A percentile compares a stretch with the other conserved stretches of the same genome.
These are phyloP conservation scores for Solanum chiquidenum DNA, from an alignment of 257 asterid genomes.

Conservation along the genomic window DNA sequence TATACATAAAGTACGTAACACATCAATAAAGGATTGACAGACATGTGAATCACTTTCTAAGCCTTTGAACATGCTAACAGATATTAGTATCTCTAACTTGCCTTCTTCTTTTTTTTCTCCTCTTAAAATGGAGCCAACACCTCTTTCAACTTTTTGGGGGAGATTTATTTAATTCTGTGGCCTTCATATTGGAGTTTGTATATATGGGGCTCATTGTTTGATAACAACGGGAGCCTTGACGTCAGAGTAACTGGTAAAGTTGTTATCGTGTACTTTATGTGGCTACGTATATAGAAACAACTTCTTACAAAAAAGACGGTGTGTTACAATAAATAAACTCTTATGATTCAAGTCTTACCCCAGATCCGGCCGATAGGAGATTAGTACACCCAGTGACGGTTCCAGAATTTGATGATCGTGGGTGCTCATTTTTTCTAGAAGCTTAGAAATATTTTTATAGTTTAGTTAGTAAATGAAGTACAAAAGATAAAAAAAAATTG, in stretches of 20 bases:
- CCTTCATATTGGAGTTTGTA: background rate
- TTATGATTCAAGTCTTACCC: background rate
- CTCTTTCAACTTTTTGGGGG: background rate
- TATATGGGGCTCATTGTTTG: background rate
- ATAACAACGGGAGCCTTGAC: background rate
- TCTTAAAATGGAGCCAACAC: conserved; percentile 1
- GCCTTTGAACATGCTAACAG: conserved; percentile 63
- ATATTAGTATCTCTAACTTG: background rate
- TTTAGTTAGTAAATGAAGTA: too few species aligned
- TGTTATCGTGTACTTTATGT: background rate
- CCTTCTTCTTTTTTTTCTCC: background rate
- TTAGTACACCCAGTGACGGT: too few species aligned
- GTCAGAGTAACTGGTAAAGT: too few species aligned
- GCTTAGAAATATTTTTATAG: too few species aligned
- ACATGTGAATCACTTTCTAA: conserved; percentile 10
- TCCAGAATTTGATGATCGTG: too few species aligned
- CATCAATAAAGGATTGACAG: background rate
- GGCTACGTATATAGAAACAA: too few species aligned
- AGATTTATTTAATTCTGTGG: background rate
- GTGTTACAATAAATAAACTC: background rate
- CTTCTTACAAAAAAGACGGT: too few species aligned
- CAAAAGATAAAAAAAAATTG: too few species aligned
- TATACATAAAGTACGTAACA: background rate
- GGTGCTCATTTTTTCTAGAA: too few species aligned
- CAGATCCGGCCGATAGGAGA: background rate